Base-by-base conservation (phyloP, 2,329 filamentous ascomycete species). In the Aspergillus quadrilineatus region DNA sequence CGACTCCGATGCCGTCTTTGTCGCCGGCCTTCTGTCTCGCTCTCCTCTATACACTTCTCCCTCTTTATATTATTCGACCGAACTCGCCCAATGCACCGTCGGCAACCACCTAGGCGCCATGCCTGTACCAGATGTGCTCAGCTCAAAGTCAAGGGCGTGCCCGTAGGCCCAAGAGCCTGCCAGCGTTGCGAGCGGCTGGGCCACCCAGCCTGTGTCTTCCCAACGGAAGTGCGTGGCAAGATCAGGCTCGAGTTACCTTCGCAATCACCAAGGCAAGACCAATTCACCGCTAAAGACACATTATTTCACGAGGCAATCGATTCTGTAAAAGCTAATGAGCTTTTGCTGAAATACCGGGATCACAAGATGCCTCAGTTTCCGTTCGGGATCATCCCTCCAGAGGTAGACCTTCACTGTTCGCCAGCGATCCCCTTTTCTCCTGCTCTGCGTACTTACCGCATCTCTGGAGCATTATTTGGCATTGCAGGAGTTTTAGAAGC, bases 111-210 rank as follows among this genome's bases (percentile, higher is more conserved):
- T 15, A 44, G 50, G 10, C 53, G 56, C 4, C 50, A 58, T 30
- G 53, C 58, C 3, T 60, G 58, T 15, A 15, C 39, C 12, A 34
- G 58, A 30, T 60, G 58, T 12, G 56, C 56, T 17, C 37, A 47
- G 17, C 32, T 56, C 8, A 58, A 60, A 45, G 56, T 60, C 8
- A 57, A 50, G 34, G 59, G 59, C 26, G n/a, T 48, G 7, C 41
- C 47, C 10, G 29, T 41, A 32, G 30, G 30, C 32, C 37, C 46
- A 6, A 17, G 17, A 17, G 45, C 49, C 10, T 60, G 58, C 39
- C 44, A 56, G 7, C 58, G 58, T 12, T 60, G 58, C 46, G 37
- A 29, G n/a, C 53, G 59, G 17, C 47, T 59, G n/a, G 56, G 53
- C 49, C 50, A 56, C n/a, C 39, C 14, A 29, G n/a, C 48, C 1